These are phyloP conservation scores for Camellia lanceoleosa DNA, from an alignment of 148 eudicot genomes.

Conservation along the genomic window DNA sequence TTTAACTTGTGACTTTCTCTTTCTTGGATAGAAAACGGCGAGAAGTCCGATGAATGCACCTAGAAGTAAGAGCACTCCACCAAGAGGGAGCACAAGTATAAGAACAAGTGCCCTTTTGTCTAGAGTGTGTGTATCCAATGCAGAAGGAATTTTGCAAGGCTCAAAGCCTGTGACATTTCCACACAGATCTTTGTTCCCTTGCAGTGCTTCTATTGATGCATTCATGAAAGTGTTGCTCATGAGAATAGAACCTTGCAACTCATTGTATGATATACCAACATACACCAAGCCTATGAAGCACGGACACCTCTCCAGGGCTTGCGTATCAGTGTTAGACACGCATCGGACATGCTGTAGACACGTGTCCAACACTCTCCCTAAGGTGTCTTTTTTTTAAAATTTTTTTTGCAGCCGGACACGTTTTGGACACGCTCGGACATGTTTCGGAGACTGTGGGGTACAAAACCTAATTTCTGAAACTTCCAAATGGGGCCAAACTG, in stretches of 20 bases:
- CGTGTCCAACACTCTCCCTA: no score
- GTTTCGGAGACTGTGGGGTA: no score
- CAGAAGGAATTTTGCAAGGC: conserved; percentile 9
- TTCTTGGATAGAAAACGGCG: neutral
- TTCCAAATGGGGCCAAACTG: no score
- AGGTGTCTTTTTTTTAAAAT: no score
- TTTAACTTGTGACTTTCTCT: neutral
- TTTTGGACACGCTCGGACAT: no score
- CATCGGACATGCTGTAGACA: no score
- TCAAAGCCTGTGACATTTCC: conserved; percentile 29
- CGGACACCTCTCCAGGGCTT: no score
- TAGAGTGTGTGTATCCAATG: neutral
- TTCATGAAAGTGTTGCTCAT: conserved; percentile 22
- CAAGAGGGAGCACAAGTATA: conserved; percentile 25
- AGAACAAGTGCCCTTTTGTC: conserved; percentile 7
- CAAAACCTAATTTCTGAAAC: no score
- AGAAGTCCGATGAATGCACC: conserved; percentile 11
- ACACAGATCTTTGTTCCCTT: conserved; percentile 33
- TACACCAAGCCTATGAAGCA: neutral
- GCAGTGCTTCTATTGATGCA: conserved; percentile 21
- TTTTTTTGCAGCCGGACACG: no score
- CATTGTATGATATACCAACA: conserved; percentile 34
- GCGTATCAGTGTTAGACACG: no score
- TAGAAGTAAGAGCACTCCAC: conserved; percentile 13
- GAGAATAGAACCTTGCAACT: conserved; percentile 38